Conservation (phyloP, 805 yeast genomes). For the Monosporozyma solicola region DNA sequence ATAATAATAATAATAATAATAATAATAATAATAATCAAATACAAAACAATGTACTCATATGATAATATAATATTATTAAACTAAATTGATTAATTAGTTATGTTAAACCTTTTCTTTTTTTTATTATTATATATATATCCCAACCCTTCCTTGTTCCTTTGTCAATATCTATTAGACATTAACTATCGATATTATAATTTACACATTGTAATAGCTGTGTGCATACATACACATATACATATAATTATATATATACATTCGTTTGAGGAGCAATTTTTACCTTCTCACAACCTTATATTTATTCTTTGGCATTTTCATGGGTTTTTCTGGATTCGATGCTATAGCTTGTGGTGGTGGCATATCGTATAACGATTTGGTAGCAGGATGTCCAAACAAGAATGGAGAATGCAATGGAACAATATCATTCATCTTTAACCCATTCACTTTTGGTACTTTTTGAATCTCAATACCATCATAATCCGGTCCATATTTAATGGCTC, state of each 20-base stretch:
- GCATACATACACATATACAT: background rate
- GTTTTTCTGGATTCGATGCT: constrained; percentile 14
- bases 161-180: background rate
- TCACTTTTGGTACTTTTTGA: constrained; percentile 62
- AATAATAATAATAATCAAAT: background rate
- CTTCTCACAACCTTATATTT: constrained; percentile 29
- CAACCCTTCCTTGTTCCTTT: too few species aligned
- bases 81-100: background rate
- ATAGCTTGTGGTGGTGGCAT: constrained; percentile 39
- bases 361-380: constrained; percentile 61
- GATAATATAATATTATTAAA: background rate
- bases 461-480: constrained; percentile 51
- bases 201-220: background rate
- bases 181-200: background rate
- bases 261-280: background rate
- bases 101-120: background rate
- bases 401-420: constrained; percentile 85
- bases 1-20: background rate
- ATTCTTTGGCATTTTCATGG: constrained; percentile 25
- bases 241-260: too few species aligned
- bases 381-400: constrained; percentile 74
- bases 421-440: constrained; percentile 76
- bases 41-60: background rate
- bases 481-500: constrained; percentile 56
- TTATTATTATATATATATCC: too few species aligned